A percentile compares a stretch with the other conserved stretches of the same genome.
These are phyloP conservation scores for Pichia sp. DNA, from an alignment of 1,139 yeast genomes.

Conservation along the genomic window DNA sequence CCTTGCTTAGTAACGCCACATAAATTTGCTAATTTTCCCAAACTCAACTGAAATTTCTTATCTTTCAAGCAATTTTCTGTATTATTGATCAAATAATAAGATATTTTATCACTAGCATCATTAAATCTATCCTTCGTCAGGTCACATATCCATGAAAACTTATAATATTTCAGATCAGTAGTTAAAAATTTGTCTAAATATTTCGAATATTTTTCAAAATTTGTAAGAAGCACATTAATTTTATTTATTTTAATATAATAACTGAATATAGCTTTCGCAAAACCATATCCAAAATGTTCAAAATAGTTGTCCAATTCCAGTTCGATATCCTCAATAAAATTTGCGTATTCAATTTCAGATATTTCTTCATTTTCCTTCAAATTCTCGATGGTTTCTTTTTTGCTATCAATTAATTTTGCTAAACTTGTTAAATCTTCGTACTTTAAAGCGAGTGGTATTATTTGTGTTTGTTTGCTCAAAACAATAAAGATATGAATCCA, in stretches of 20 bases:
- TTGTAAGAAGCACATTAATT: constrained; percentile 47
- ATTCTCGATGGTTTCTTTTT: constrained; percentile 32
- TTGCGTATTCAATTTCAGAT: constrained; percentile 11
- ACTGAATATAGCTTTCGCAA: constrained; percentile 61
- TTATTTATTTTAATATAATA: constrained; percentile 51
- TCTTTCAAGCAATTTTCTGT: neutral
- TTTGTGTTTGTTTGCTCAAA: constrained; percentile 20
- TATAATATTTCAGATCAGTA: constrained; percentile 39
- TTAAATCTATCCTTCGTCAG: constrained; percentile 26
- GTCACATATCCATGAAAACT: constrained; percentile 71
- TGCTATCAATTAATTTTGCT: constrained; percentile 50
- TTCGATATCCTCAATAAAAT: constrained; percentile 27
- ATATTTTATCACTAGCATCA: neutral
- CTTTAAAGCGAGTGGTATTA: constrained; percentile 54
- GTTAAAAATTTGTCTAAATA: constrained; percentile 48
- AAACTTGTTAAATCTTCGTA: constrained; percentile 62
- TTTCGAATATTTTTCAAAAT: constrained; percentile 48
- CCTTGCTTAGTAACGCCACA: neutral
- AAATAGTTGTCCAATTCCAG: constrained; percentile 47
- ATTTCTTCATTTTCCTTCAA: constrained; percentile 2
- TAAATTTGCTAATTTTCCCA: constrained; percentile 9
- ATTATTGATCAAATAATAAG: neutral
- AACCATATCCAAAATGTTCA: constrained; percentile 56
- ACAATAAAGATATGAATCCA: constrained; percentile 27
- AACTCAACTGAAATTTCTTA: constrained; percentile 7